Percentiles rank a stretch among this genome's conserved stretches.
phyloP scores from a whole-genome alignment of 1,284 basidiomycete genomes.

The Vanrija sp. region DNA sequence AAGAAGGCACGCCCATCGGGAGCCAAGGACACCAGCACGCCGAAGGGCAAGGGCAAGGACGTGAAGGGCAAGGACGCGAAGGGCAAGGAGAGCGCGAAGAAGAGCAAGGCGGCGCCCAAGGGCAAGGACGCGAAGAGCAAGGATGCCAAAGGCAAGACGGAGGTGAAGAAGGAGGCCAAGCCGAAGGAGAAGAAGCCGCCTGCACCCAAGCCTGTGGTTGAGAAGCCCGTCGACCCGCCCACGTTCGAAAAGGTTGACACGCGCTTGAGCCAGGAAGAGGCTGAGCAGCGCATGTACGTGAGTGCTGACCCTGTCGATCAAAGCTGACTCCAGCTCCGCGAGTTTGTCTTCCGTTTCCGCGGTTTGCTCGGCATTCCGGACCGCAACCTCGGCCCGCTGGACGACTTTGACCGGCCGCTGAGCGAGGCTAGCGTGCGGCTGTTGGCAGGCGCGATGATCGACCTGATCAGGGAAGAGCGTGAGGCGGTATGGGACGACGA shows the following conservation, averaged over 20 bases:
- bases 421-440: constrained; percentile 36
- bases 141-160: constrained; percentile 6
- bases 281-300: constrained; percentile 36
- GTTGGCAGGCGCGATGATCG: constrained; percentile 36
- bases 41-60: constrained; percentile 8
- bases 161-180: constrained; percentile 7
- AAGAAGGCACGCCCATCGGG: neutral
- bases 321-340: constrained; percentile 29
- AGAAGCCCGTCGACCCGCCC: constrained; percentile 21
- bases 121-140: neutral
- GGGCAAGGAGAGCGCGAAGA: constrained; percentile 6
- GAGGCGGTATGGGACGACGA: neutral
- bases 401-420: constrained; percentile 43
- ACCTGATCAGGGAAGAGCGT: constrained; percentile 22
- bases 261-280: constrained; percentile 25
- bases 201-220: neutral
- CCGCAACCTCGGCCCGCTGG: constrained; percentile 30
- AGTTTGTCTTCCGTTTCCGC: constrained; percentile 38
- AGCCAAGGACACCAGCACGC: neutral
- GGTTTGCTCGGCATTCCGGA: constrained; percentile 31
- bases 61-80: constrained; percentile 5
- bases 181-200: constrained; percentile 7
- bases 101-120: constrained; percentile 4
- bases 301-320: constrained; percentile 1
- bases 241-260: constrained; percentile 33